Percentiles rank a stretch among this genome's conserved stretches.
Evolutionary conservation across 2,329 filamentous ascomycete genomes (phyloP).

Genomic region (Emergomyces pasteurianus): DNA sequence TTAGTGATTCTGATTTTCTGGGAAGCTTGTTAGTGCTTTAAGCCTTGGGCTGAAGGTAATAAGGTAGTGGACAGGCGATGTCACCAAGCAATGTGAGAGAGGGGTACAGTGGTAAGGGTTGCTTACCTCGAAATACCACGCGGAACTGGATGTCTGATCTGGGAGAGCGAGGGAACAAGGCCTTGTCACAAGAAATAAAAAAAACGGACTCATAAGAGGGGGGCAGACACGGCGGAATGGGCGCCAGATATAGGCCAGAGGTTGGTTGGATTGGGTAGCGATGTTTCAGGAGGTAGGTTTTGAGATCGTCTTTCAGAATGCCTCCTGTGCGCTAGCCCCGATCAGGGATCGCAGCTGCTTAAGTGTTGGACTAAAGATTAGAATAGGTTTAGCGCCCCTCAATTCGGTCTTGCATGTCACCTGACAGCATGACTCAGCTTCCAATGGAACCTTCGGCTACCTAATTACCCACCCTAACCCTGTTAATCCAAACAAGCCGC

Average conservation of each 20-base stretch:
- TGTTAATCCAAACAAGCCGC: too few species aligned
- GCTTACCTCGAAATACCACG: not conserved
- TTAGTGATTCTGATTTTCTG: not conserved
- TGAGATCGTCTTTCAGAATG: slow-evolving; percentile 2
- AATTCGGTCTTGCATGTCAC: not conserved
- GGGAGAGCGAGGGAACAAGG: not conserved
- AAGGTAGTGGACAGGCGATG: not conserved
- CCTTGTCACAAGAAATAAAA: not conserved
- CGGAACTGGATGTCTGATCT: not conserved
- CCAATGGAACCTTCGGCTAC: too few species aligned
- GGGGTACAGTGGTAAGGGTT: not conserved
- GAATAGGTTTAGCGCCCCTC: not conserved
- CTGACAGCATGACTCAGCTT: not conserved
- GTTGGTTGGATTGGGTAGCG: not conserved
- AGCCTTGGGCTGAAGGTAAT: not conserved
- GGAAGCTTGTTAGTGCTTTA: not conserved
- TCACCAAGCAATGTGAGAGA: not conserved
- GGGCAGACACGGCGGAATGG: not conserved
- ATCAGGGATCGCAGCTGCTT: not conserved
- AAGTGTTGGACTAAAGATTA: not conserved
- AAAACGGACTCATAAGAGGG: not conserved
- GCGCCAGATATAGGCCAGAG: not conserved
- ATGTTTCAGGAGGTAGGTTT: slow-evolving; percentile 5
- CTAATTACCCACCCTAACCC: too few species aligned
- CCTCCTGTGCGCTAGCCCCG: not conserved